phyloP scores from a whole-genome alignment of 202 grass and related monocot genomes.

The Schoenoplectus tabernaemontani region DNA sequence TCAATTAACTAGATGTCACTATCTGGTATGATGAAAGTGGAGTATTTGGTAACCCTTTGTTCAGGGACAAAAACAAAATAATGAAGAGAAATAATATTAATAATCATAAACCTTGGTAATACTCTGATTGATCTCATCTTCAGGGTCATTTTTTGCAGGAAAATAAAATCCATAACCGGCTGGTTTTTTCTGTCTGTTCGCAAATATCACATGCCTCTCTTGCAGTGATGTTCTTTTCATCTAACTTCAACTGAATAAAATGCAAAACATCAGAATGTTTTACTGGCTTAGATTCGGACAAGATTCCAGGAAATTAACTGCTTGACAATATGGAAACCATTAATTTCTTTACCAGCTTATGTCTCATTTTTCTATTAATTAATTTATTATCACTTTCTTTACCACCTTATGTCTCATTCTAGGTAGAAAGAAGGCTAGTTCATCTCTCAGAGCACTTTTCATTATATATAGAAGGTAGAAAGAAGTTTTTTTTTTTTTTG shows the following conservation, averaged over 20 bases:
- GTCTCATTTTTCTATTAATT: background rate
- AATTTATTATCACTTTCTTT: too few species aligned
- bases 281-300: background rate
- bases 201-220: slow-evolving; percentile 84
- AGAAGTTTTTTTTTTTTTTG: too few species aligned
- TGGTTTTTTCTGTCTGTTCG: slow-evolving; percentile 71
- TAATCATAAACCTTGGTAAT: slow-evolving; percentile 42
- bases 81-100: background rate
- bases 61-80: background rate
- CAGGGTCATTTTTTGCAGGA: slow-evolving; percentile 72
- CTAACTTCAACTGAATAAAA: slow-evolving; percentile 79
- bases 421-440: too few species aligned
- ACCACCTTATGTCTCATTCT: too few species aligned
- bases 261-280: slow-evolving; percentile 13
- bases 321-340: background rate
- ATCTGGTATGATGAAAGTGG: background rate
- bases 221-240: slow-evolving; percentile 87
- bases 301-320: background rate
- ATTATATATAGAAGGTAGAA: too few species aligned
- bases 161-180: slow-evolving; percentile 91
- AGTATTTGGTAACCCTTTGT: background rate
- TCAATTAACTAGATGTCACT: background rate
- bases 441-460: too few species aligned
- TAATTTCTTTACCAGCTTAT: background rate
- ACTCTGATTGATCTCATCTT: slow-evolving; percentile 45